These are phyloP conservation scores for Cercospora nicotianae DNA, from an alignment of 2,329 filamentous ascomycete genomes.

Conservation along the genomic window DNA sequence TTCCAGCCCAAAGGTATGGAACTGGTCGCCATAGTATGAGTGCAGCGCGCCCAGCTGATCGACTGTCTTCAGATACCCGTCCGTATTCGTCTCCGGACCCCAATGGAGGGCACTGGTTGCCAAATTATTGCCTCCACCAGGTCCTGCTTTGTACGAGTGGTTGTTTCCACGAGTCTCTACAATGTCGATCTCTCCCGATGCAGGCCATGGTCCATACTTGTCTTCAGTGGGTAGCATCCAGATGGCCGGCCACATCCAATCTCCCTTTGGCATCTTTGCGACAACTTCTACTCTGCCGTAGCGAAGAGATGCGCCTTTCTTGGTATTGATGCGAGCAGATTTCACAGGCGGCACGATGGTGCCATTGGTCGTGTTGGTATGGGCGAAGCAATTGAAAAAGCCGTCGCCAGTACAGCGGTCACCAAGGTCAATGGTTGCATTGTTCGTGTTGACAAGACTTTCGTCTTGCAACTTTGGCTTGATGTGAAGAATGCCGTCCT, in stretches of 20 bases:
- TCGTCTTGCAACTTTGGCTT: constrained; percentile 75
- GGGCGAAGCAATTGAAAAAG: constrained; percentile 63
- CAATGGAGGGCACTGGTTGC: constrained; percentile 78
- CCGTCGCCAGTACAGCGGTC: constrained; percentile 66
- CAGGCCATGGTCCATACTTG: constrained; percentile 74
- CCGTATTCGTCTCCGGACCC: constrained; percentile 70
- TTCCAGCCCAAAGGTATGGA: constrained; percentile 78
- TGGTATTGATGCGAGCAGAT: constrained; percentile 77
- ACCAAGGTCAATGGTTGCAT: constrained; percentile 66
- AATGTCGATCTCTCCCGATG: constrained; percentile 82
- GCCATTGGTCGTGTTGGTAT: constrained; percentile 74
- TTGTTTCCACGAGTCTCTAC: constrained; percentile 81
- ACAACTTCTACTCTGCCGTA: constrained; percentile 80
- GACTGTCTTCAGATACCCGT: constrained; percentile 82
- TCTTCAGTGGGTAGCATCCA: constrained; percentile 79
- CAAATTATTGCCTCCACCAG: constrained; percentile 77
- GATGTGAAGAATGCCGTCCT: constrained; percentile 70
- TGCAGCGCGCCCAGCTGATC: constrained; percentile 73
- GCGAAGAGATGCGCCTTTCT: constrained; percentile 68
- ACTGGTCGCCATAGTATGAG: constrained; percentile 67
- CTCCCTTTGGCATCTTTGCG: constrained; percentile 72
- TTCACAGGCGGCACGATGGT: constrained; percentile 75
- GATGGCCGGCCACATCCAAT: constrained; percentile 92
- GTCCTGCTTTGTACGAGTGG: constrained; percentile 59
- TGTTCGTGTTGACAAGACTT: constrained; percentile 64